Percentiles rank a stretch among this genome's conserved stretches.
phyloP scores from a whole-genome alignment of 2,329 filamentous ascomycete species.

The Zasmidium citrigriseum region DNA sequence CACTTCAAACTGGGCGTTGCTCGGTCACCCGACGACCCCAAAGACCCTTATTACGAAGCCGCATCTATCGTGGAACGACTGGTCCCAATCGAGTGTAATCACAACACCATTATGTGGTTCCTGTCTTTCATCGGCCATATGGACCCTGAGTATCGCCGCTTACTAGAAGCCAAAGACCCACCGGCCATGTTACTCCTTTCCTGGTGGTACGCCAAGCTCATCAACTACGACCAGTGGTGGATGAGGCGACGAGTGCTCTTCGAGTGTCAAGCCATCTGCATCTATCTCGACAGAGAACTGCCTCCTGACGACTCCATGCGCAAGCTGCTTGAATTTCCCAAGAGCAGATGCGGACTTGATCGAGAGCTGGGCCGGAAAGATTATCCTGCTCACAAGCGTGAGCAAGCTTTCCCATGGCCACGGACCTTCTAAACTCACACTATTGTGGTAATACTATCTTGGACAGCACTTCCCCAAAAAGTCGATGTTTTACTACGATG shows the following conservation, averaged over 20 bases:
- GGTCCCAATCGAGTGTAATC: conserved; percentile 37
- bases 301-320: conserved; percentile 10
- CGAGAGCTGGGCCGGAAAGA: background rate
- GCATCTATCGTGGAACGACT: conserved; percentile 40
- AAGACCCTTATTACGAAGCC: conserved; percentile 34
- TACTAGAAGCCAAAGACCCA: conserved; percentile 55
- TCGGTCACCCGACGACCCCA: conserved; percentile 19
- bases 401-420: background rate
- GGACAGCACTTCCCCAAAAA: too few species aligned
- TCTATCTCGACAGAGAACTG: conserved; percentile 39
- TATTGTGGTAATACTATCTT: too few species aligned
- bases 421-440: background rate
- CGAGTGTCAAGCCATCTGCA: conserved; percentile 53
- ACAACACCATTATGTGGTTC: conserved; percentile 48
- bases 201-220: conserved; percentile 57
- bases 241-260: conserved; percentile 47
- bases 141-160: conserved; percentile 42
- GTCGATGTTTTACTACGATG: too few species aligned
- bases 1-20: conserved; percentile 26
- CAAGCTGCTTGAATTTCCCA: conserved; percentile 17
- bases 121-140: conserved; percentile 52
- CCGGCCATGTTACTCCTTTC: conserved; percentile 57
- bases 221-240: conserved; percentile 52
- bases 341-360: conserved; percentile 6
- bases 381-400: background rate